A percentile compares a stretch with the other conserved stretches of the same genome.
Evolutionary conservation across 2,329 filamentous ascomycete genomes (phyloP).

Genomic region (Botrytis tulipae): DNA sequence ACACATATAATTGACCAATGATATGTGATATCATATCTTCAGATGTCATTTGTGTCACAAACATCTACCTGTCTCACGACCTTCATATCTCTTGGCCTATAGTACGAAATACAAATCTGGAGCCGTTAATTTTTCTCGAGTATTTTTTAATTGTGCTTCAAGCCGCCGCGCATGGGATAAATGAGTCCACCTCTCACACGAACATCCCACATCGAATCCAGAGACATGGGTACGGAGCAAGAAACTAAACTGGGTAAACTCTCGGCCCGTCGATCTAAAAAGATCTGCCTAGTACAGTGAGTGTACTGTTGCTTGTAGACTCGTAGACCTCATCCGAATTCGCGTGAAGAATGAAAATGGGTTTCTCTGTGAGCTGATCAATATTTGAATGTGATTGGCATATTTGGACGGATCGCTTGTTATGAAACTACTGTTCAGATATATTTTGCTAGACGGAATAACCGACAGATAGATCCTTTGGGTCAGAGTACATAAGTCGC

Average conservation of each 20-base stretch:
- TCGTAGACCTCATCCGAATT: background rate
- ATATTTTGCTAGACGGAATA: background rate
- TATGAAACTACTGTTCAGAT: background rate
- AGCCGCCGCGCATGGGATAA: conserved; percentile 1
- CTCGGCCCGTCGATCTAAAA: conserved; percentile 13
- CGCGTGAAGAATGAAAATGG: background rate
- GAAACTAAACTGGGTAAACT: background rate
- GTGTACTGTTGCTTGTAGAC: background rate
- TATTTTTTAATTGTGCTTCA: background rate
- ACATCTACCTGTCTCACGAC: conserved; percentile 1
- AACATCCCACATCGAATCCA: conserved; percentile 1
- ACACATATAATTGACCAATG: conserved; percentile 5
- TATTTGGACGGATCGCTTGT: background rate
- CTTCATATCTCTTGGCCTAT: background rate
- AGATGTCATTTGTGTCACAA: conserved; percentile 7
- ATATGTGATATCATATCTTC: background rate
- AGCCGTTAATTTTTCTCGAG: background rate
- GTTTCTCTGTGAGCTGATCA: conserved; percentile 2
- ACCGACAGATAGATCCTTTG: conserved; percentile 1
- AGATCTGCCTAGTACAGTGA: conserved; percentile 6
- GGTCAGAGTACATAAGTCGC: background rate
- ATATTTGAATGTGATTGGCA: background rate
- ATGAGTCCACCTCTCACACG: conserved; percentile 1
- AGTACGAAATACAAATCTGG: background rate
- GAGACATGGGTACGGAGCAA: background rate